Evolutionary conservation across 73 alveolate species (phyloP).

Genomic region (Paramecium tetraurelia): DNA sequence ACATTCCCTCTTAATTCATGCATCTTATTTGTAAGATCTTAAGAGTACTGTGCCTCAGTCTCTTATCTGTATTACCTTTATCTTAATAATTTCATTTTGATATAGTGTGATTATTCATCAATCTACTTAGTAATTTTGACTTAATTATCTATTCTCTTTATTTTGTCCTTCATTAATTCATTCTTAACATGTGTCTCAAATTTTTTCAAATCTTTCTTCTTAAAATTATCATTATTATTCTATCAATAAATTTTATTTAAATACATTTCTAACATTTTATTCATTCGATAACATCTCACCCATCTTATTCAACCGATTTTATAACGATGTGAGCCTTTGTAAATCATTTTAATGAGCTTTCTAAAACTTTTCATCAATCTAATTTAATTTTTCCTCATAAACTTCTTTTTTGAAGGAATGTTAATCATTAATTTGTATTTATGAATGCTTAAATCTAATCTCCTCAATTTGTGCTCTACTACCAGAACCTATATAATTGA

Average conservation of each 20-base stretch:
- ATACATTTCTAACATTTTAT: neutral
- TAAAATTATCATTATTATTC: neutral
- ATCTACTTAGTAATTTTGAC: conserved; percentile 62
- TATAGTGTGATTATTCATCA: conserved; percentile 68
- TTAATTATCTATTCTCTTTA: conserved; percentile 64
- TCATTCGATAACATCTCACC: neutral
- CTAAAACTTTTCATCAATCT: neutral
- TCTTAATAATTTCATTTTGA: conserved; percentile 70
- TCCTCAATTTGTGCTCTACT: neutral
- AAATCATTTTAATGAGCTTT: neutral
- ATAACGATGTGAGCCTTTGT: neutral
- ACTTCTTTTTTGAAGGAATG: neutral
- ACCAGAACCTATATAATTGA: neutral
- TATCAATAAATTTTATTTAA: conserved; percentile 33
- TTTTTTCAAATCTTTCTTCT: neutral
- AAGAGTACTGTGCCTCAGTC: conserved; percentile 19
- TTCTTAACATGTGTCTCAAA: neutral
- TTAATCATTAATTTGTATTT: neutral
- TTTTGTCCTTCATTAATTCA: neutral
- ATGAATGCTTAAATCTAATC: neutral
- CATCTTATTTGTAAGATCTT: neutral
- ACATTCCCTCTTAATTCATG: neutral
- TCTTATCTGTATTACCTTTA: conserved; percentile 71
- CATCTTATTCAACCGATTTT: neutral
- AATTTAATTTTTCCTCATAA: neutral